Conservation (phyloP, 768 basidiomycete species). For the Trametes gibbosa region DNA sequence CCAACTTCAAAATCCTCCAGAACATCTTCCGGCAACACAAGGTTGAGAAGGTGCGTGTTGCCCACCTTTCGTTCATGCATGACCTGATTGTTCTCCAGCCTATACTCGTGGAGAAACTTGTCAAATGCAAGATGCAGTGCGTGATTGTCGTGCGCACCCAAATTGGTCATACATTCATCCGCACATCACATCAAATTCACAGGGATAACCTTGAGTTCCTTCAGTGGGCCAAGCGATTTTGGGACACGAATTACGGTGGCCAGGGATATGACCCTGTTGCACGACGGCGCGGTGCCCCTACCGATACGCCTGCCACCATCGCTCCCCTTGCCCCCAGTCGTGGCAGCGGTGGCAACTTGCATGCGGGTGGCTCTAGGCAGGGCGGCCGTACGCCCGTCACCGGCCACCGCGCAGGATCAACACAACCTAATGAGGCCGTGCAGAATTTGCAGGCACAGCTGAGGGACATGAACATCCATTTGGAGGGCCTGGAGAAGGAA, state of each 20-base stretch:
- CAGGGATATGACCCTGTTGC: conserved; percentile 83
- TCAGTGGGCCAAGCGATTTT: conserved; percentile 96
- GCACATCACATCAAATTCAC: conserved; percentile 10
- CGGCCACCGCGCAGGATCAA: conserved; percentile 64
- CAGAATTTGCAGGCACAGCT: conserved; percentile 72
- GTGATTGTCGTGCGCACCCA: conserved; percentile 33
- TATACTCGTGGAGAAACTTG: conserved; percentile 90
- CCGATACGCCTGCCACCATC: conserved; percentile 77
- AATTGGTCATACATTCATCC: conserved; percentile 2
- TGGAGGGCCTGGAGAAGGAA: conserved; percentile 95
- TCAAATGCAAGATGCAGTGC: conserved; percentile 99
- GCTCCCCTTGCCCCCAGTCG: conserved; percentile 54
- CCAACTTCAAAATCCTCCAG: conserved; percentile 95
- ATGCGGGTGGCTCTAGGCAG: conserved; percentile 39
- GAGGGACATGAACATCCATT: conserved; percentile 73
- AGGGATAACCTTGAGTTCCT: conserved; percentile 98
- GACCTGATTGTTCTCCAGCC: conserved; percentile 49
- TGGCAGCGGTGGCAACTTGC: conserved; percentile 31
- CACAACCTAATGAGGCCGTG: conserved; percentile 66
- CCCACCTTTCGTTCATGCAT: background rate
- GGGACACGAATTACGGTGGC: conserved; percentile 90
- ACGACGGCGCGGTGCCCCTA: conserved; percentile 72
- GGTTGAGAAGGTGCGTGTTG: conserved; percentile 78
- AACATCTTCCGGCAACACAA: conserved; percentile 88
- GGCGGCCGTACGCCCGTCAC: conserved; percentile 74